Evolutionary conservation across 2,329 filamentous ascomycete species (phyloP), one percentile per base, ranked within the genome.

Genomic region (Colletotrichum liaoningense): DNA sequence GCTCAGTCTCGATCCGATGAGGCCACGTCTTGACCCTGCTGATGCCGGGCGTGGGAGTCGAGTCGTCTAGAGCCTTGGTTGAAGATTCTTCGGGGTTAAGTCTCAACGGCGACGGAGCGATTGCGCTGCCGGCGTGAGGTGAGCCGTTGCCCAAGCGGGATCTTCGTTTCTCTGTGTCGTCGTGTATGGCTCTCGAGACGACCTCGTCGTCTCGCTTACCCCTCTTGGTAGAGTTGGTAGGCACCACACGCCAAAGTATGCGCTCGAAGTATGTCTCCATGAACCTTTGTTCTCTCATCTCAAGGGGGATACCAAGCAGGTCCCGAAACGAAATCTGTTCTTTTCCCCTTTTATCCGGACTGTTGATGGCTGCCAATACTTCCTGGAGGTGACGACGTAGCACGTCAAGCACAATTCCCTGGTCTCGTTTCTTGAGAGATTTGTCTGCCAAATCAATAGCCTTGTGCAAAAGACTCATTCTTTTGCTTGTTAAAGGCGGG

Each of bases 341-440:
- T 7, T 28, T 19, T 2, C 7, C 42, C 28, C 38, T 22, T n/a
- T 42, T 24, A 6, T 12, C 26, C 2, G 60, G 42, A 5, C 80
- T 77, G 74, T 88, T 89, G 63, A 89, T 83, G 24, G 87, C 81
- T 14, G 79, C 79, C 3, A 88, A 75, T 0, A 88, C 82, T 63
- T 85, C 84, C 73, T 89, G 87, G 26, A 88, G 79, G 67, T 89
- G 87, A 38, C 84, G 83, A 3, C 87, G 83, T 8, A 89, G 74
- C 2, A 89, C 86, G 58, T 86, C 80, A n/a, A 83, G 80, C 1
- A 88, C 85, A 2, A 83, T 30, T 0, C 38, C 77, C 60, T 82
- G 79, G 5, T 81, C 78, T 24, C 81, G 79, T 1, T 66, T 69
- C 5, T 70, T 73, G 8, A 35, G 9, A 22, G 80, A 76, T 12